phyloP scores from a whole-genome alignment of 2,329 filamentous ascomycete species.

The Thermothelomyces thermophilus region DNA sequence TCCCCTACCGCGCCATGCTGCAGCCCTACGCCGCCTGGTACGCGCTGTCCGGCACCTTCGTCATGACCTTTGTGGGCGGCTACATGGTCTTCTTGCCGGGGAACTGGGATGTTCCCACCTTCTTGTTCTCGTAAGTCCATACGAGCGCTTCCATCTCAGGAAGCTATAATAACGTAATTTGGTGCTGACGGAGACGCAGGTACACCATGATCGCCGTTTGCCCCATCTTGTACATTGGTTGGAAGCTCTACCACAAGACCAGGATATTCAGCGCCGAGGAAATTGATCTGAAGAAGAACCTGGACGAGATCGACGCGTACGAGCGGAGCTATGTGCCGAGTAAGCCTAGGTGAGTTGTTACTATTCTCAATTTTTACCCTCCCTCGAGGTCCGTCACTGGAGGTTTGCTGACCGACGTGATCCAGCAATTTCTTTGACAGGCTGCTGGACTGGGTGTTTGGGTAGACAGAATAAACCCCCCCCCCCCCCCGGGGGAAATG shows the following conservation, averaged over 20 bases:
- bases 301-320: slow-evolving; percentile 51
- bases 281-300: slow-evolving; percentile 55
- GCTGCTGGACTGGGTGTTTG: slow-evolving; percentile 24
- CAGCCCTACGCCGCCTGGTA: slow-evolving; percentile 48
- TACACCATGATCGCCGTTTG: slow-evolving; percentile 29
- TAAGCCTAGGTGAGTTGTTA: slow-evolving; percentile 17
- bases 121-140: slow-evolving; percentile 31
- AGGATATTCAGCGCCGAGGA: slow-evolving; percentile 49
- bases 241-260: slow-evolving; percentile 60
- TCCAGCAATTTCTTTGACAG: slow-evolving; percentile 22
- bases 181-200: slow-evolving; percentile 12
- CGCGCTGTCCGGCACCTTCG: slow-evolving; percentile 38
- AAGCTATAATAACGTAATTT: background rate
- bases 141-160: background rate
- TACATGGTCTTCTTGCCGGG: slow-evolving; percentile 40
- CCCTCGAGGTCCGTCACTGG: background rate
- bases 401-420: background rate
- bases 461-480: slow-evolving; percentile 16
- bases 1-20: slow-evolving; percentile 45
- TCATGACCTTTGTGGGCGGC: slow-evolving; percentile 52
- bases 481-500: too few species aligned
- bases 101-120: slow-evolving; percentile 27
- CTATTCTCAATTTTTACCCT: background rate
- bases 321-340: slow-evolving; percentile 28
- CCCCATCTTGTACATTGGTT: slow-evolving; percentile 51